Evolutionary conservation across 257 asterid species (phyloP).

Genomic region (Solanum pinnatisectum): DNA sequence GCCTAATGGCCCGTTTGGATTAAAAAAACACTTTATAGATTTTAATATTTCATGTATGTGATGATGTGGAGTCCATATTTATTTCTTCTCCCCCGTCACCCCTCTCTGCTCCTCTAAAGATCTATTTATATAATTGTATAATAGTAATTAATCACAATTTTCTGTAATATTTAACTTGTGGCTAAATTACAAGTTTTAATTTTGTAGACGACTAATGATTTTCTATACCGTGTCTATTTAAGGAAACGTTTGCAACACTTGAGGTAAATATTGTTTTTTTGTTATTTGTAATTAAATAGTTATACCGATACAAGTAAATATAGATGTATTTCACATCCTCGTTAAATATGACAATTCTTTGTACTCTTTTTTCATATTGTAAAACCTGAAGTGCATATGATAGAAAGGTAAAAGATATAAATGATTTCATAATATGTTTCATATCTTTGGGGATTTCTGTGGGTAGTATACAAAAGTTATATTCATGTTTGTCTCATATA

Average conservation of each 20-base stretch:
- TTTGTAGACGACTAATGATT: background rate
- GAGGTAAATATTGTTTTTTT: background rate
- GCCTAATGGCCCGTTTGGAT: no score
- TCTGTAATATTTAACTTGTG: background rate
- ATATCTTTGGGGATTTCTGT: no score
- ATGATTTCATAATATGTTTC: no score
- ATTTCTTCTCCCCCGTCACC: background rate
- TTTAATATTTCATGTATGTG: background rate
- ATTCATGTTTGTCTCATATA: background rate
- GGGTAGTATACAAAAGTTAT: background rate
- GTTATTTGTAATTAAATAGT: no score
- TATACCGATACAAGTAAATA: no score
- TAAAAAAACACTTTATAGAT: background rate
- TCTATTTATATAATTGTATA: background rate
- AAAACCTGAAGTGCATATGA: background rate
- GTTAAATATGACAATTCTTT: no score
- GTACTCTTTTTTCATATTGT: background rate
- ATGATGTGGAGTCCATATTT: background rate
- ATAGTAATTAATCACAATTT: no score
- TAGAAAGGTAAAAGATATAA: no score
- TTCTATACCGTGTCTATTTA: no score
- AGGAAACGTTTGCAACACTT: no score
- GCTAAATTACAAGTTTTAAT: no score
- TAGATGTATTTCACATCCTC: no score
- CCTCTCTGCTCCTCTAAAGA: background rate